Conservation (phyloP, 768 basidiomycete species). For the Leccinum aurantiacum region DNA sequence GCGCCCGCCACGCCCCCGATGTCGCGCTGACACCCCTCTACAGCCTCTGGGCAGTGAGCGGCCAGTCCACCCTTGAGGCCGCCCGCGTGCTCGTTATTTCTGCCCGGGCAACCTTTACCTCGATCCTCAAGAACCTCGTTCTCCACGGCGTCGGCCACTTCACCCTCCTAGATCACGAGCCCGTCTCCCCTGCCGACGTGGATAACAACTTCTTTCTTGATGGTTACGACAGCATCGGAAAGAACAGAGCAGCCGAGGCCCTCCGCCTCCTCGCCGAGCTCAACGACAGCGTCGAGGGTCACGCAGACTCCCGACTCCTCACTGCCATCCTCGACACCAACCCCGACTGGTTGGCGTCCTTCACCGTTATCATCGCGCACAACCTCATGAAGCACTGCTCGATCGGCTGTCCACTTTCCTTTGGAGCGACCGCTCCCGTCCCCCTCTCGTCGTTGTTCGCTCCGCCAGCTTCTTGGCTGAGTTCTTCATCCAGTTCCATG, state of each 20-base stretch:
- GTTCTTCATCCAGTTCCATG: slow-evolving; percentile 85
- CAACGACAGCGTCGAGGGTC: slow-evolving; percentile 81
- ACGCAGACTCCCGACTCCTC: slow-evolving; percentile 56
- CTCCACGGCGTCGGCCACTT: slow-evolving; percentile 94
- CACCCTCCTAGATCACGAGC: slow-evolving; percentile 73
- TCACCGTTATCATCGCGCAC: slow-evolving; percentile 82
- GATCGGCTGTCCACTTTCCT: slow-evolving; percentile 61
- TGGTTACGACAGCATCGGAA: slow-evolving; percentile 61
- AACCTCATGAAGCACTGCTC: slow-evolving; percentile 63
- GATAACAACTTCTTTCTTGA: slow-evolving; percentile 92
- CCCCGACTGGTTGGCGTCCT: slow-evolving; percentile 56
- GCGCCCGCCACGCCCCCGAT: too few relatives aligned
- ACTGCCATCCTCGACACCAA: slow-evolving; percentile 55
- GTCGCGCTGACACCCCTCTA: too few relatives aligned
- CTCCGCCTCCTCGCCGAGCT: slow-evolving; percentile 78
- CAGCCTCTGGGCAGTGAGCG: slow-evolving; percentile 81
- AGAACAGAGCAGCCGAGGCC: slow-evolving; percentile 75
- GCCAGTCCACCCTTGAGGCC: slow-evolving; percentile 85
- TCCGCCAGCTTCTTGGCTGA: slow-evolving; percentile 92
- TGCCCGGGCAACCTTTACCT: slow-evolving; percentile 79
- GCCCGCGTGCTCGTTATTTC: slow-evolving; percentile 81
- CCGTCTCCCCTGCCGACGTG: too few relatives aligned
- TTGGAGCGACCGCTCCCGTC: slow-evolving; percentile 60
- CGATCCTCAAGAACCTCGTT: slow-evolving; percentile 90
- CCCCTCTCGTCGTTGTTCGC: slow-evolving; percentile 75